phyloP scores from a whole-genome alignment of 1,284 basidiomycete species.

The Porogramme epimiltina region DNA sequence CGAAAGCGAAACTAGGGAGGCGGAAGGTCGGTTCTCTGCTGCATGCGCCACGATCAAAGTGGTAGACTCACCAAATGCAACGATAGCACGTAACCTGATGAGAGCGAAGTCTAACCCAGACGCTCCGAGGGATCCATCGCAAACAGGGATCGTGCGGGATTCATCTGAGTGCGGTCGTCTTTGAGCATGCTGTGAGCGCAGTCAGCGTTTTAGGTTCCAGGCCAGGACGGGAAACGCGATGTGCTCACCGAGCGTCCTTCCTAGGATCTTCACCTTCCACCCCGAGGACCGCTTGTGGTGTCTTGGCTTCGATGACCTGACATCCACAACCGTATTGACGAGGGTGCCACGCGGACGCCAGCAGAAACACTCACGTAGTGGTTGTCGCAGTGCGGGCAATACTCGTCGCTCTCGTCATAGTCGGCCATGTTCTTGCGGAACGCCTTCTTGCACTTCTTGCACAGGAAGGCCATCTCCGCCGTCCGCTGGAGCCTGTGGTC shows the following conservation, averaged over 20 bases:
- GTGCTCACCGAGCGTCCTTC: slow-evolving; percentile 77
- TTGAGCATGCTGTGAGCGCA: slow-evolving; percentile 60
- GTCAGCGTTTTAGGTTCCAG: background rate
- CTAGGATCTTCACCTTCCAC: slow-evolving; percentile 92
- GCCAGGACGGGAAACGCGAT: background rate
- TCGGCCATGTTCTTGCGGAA: slow-evolving; percentile 92
- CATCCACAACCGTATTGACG: background rate
- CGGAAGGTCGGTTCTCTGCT: too few species aligned
- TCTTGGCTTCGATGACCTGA: slow-evolving; percentile 93
- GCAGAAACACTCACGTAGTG: slow-evolving; percentile 76
- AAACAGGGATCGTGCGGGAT: slow-evolving; percentile 53
- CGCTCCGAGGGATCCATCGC: slow-evolving; percentile 39
- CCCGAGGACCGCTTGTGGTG: slow-evolving; percentile 80
- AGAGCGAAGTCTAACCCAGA: slow-evolving; percentile 29
- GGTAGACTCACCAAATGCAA: too few species aligned
- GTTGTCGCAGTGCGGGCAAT: slow-evolving; percentile 97
- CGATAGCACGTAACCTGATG: too few species aligned
- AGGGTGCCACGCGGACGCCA: background rate
- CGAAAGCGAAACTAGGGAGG: too few species aligned
- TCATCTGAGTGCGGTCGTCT: slow-evolving; percentile 63
- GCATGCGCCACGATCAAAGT: too few species aligned
- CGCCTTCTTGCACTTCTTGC: slow-evolving; percentile 98
- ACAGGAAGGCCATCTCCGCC: slow-evolving; percentile 90
- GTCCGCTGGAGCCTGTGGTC: slow-evolving; percentile 79
- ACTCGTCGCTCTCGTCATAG: slow-evolving; percentile 97